Percentiles rank a stretch among this genome's conserved stretches.
Conservation (phyloP, 2,329 filamentous ascomycete genomes). For the Huntiella bhutanensis region DNA sequence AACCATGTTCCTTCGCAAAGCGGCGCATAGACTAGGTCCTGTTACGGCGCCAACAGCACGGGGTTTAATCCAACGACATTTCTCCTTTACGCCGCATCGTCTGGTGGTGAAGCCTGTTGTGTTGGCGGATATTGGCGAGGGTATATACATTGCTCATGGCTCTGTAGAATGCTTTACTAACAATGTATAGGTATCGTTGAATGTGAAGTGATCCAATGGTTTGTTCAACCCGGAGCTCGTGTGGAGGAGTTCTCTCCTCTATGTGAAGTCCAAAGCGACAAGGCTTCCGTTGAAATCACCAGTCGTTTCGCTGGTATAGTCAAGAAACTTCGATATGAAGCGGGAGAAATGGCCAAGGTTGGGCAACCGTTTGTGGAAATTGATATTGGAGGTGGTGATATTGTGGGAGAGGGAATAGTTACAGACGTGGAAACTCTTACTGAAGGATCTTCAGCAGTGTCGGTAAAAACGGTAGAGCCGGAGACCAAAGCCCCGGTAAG, state of each 20-base stretch:
- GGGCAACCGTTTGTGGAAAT: conserved; percentile 91
- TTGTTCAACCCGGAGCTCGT: conserved; percentile 83
- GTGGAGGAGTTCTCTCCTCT: conserved; percentile 97
- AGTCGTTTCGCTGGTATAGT: conserved; percentile 89
- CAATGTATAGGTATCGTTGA: conserved; percentile 64
- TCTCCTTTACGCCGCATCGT: not conserved
- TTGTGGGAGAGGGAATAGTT: conserved; percentile 4
- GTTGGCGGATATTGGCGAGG: conserved; percentile 73
- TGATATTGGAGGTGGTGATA: conserved; percentile 62
- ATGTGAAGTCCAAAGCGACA: conserved; percentile 97
- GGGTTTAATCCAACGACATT: too few relatives aligned
- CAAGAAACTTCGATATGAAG: conserved; percentile 88
- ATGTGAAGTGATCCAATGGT: conserved; percentile 99
- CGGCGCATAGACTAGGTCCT: too few relatives aligned
- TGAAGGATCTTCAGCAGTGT: conserved; percentile 12
- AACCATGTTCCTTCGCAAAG: too few relatives aligned
- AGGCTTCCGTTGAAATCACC: conserved; percentile 79
- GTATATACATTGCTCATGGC: conserved; percentile 22
- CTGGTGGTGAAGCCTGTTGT: conserved; percentile 58
- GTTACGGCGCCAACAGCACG: conserved; percentile 15
- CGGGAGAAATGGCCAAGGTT: conserved; percentile 89
- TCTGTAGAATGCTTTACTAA: not conserved
- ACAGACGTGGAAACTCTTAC: conserved; percentile 3
- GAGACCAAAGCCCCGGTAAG: conserved; percentile 22
- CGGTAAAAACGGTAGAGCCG: conserved; percentile 17